Percentiles rank a stretch among this genome's conserved stretches.
Evolutionary conservation across 2,329 filamentous ascomycete genomes (phyloP).

Genomic region (Biscogniauxia marginata): DNA sequence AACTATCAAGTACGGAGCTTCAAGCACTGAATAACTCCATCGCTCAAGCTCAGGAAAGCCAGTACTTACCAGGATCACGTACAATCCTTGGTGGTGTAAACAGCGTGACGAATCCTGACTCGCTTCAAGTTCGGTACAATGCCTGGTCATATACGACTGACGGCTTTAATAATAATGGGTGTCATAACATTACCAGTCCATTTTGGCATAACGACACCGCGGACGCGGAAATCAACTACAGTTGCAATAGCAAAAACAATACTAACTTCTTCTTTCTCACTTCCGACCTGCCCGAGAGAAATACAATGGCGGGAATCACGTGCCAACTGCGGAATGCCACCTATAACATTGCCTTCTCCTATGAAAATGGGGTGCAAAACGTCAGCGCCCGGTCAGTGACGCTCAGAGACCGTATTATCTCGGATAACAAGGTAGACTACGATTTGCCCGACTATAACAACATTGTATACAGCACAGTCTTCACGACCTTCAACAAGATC

Average conservation of each 20-base stretch:
- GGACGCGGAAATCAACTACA: neutral
- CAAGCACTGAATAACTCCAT: neutral
- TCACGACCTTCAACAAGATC: neutral
- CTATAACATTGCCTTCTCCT: neutral
- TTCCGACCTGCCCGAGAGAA: neutral
- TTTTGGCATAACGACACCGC: neutral
- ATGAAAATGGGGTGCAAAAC: neutral
- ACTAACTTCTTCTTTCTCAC: neutral
- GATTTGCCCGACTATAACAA: neutral
- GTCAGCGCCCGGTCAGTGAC: neutral
- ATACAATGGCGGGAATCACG: neutral
- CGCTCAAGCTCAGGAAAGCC: neutral
- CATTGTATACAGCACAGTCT: neutral
- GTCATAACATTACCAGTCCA: neutral
- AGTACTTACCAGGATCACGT: neutral
- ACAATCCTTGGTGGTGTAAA: neutral
- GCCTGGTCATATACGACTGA: neutral
- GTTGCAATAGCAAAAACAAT: neutral
- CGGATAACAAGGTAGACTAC: neutral
- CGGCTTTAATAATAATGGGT: neutral
- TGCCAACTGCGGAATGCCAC: neutral
- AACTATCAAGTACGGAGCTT: neutral
- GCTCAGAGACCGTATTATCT: neutral
- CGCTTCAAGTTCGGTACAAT: neutral
- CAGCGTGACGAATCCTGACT: neutral